phyloP scores from a whole-genome alignment of 2,329 filamentous ascomycete species.

The Colletotrichum cereale region DNA sequence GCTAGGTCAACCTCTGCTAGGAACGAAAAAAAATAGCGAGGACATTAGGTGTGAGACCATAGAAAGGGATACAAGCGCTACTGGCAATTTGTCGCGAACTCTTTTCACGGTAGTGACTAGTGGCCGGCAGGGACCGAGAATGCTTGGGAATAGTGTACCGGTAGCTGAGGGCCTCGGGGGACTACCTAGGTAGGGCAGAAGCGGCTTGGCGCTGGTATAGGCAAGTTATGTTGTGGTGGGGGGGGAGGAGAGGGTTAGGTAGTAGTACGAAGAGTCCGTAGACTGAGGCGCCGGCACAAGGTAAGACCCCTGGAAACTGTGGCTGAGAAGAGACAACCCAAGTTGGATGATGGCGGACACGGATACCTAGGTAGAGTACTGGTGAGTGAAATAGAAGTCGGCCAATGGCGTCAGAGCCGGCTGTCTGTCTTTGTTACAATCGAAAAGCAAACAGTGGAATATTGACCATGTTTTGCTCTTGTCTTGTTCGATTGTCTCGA shows the following conservation, averaged over 20 bases:
- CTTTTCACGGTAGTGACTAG: conserved; percentile 9
- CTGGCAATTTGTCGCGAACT: conserved; percentile 16
- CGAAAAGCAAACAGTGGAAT: conserved; percentile 6
- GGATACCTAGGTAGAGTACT: not conserved
- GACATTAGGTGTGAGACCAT: conserved; percentile 25
- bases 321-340: conserved; percentile 23
- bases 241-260: no score
- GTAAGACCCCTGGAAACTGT: conserved; percentile 30
- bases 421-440: not conserved
- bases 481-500: conserved; percentile 1
- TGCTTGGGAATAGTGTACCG: not conserved
- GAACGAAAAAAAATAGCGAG: conserved; percentile 5
- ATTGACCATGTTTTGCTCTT: conserved; percentile 3
- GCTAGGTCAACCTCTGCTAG: conserved; percentile 12
- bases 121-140: conserved; percentile 32
- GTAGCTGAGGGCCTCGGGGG: conserved; percentile 11
- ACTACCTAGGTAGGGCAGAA: conserved; percentile 18
- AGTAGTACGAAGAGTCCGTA: conserved; percentile 26
- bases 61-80: conserved; percentile 27
- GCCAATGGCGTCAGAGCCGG: not conserved
- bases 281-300: conserved; percentile 22
- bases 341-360: conserved; percentile 1
- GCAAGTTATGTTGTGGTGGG: conserved; percentile 5
- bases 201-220: conserved; percentile 20
- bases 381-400: not conserved